Conservation (phyloP, 176 grass and related monocot species). For the Cymbopogon citratus region DNA sequence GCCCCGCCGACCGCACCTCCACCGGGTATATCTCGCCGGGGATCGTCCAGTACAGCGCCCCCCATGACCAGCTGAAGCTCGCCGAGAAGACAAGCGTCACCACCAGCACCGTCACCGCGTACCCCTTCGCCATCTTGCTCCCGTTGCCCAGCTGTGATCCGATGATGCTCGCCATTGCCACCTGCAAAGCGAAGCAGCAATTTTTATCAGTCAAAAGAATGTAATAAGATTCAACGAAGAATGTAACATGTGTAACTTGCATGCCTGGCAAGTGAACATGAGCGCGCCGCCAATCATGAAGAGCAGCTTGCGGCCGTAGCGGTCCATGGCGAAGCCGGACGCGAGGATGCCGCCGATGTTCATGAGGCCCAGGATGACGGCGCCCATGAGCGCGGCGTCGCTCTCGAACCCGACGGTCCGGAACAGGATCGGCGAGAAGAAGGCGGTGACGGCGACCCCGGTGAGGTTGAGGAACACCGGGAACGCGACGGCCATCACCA, state of each 20-base stretch:
- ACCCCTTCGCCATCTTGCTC: conserved; percentile 46
- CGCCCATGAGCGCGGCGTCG: conserved; percentile 60
- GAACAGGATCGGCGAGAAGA: conserved; percentile 85
- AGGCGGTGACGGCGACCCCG: conserved; percentile 57
- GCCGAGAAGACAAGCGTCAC: conserved; percentile 58
- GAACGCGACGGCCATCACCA: conserved; percentile 72
- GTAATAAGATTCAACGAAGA: neutral
- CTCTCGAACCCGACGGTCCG: conserved; percentile 66
- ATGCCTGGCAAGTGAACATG: conserved; percentile 70
- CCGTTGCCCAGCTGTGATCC: conserved; percentile 40
- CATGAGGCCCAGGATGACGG: conserved; percentile 65
- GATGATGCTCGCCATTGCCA: conserved; percentile 64
- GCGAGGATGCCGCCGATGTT: conserved; percentile 58
- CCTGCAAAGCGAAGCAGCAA: too few species aligned
- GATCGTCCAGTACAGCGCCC: conserved; percentile 68
- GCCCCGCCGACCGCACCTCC: conserved; percentile 71
- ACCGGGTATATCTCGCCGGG: conserved; percentile 84
- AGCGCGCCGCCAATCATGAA: conserved; percentile 58
- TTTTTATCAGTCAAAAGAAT: too few species aligned
- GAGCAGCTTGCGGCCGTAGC: conserved; percentile 64
- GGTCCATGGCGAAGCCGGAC: conserved; percentile 60
- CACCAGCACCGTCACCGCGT: conserved; percentile 57
- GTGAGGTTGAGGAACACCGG: conserved; percentile 80
- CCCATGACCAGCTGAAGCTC: conserved; percentile 86
- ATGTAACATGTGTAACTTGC: too few species aligned